Evolutionary conservation across 2,329 filamentous ascomycete genomes (phyloP).

Genomic region (Penicillium sp.): DNA sequence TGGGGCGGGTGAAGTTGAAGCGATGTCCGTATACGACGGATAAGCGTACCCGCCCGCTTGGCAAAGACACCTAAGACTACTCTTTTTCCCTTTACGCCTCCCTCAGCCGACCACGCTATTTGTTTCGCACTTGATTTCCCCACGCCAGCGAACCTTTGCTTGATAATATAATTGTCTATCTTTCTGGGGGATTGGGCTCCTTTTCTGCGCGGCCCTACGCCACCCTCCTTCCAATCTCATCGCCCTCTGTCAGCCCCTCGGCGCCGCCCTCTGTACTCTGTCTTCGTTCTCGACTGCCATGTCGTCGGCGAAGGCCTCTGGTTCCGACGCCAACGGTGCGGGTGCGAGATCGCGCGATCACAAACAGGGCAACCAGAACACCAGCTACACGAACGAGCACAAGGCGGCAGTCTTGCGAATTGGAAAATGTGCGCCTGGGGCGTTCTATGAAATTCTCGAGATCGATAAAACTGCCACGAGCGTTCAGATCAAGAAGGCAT

Average conservation of each 20-base stretch:
- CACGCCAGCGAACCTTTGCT: background rate
- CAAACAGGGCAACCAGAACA: slow-evolving; percentile 49
- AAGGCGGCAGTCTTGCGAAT: slow-evolving; percentile 88
- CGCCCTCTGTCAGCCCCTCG: slow-evolving; percentile 2
- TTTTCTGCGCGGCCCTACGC: slow-evolving; percentile 15
- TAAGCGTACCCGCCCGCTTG: slow-evolving; percentile 17
- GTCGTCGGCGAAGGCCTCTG: slow-evolving; percentile 46
- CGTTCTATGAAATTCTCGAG: slow-evolving; percentile 92
- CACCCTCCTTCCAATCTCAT: slow-evolving; percentile 8
- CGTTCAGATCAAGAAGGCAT: slow-evolving; percentile 92
- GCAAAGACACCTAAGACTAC: slow-evolving; percentile 25
- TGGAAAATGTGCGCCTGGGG: slow-evolving; percentile 73
- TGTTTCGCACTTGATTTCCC: slow-evolving; percentile 5
- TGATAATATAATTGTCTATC: slow-evolving; percentile 1
- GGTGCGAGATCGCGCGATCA: slow-evolving; percentile 44
- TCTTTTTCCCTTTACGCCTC: slow-evolving; percentile 13
- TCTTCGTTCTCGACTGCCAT: slow-evolving; percentile 20
- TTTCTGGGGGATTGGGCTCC: slow-evolving; percentile 10
- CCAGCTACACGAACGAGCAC: slow-evolving; percentile 78
- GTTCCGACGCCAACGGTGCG: slow-evolving; percentile 43
- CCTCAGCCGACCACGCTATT: slow-evolving; percentile 11
- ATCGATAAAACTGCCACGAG: slow-evolving; percentile 67
- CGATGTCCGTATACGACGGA: background rate
- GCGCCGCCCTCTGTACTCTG: background rate
- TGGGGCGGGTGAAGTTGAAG: background rate